Base-by-base conservation (phyloP, 805 yeast genomes). In the Candida golubevii region DNA sequence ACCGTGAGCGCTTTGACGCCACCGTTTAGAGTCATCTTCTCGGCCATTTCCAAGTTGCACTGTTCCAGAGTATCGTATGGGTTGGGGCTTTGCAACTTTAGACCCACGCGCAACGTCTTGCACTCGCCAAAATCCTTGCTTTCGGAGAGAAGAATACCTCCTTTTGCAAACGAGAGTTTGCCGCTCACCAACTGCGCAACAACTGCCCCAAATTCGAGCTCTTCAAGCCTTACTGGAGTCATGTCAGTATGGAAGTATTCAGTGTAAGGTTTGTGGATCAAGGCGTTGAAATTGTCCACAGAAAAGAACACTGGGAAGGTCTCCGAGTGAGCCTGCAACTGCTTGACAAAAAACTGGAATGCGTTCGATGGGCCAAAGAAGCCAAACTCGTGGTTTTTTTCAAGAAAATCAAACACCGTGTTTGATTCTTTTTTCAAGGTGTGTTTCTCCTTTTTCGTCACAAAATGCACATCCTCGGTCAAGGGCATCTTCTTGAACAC, bases 241-340 rank as follows among this genome's bases (percentile, higher is more conserved):
- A 81, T 80, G 23, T 78, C 68, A 1, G 74, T 62, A 57, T 82
- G 75, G 54, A 77, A 75, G 66, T 89, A 88, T 34, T 66, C 72
- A 8, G 95, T 78, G 41, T 63, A 63, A 7, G 85, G 73, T 28
- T 65, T 56, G 33, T 80, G 75, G 10, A 80, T 61, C 45, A 87
- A 64, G 3, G 82, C 79, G 47, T 87, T 81, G 58, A 88, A 74
- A 58, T 85, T 82, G 61, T 89, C 97, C 35, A 88, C 72, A 3
- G 95, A 74, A 35, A 88, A 69, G 40, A 78, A 68, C 8, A 84
- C 83, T 6, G 91, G 90, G 33, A 69, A 61, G 12, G 58, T 45
- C 2, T 63, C 47, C 49, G 85, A 87, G 32, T 55, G 56, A 12
- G 74, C 59, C 41, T 58, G 45, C 39, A 88, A 65, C 64, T 85